Conservation (phyloP, 331 rosid genomes). For the Stylosanthes scabra region DNA sequence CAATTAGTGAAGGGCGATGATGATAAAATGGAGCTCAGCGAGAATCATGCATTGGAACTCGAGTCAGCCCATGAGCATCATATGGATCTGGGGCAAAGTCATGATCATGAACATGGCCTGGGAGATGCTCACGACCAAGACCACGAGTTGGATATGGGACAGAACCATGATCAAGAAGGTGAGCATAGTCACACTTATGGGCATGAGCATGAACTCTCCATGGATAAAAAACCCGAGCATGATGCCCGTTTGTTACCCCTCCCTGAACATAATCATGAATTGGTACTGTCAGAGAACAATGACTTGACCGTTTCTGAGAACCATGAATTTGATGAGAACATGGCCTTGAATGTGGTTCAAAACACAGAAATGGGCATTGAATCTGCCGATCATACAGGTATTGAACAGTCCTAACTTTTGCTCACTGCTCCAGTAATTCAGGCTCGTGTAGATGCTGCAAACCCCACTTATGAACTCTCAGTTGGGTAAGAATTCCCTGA, state of each 20-base stretch:
- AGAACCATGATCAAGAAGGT: conserved; percentile 60
- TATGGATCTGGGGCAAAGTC: conserved; percentile 62
- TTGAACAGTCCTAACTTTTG: conserved; percentile 59
- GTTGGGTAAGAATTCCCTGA: conserved; percentile 96
- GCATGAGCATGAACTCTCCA: conserved; percentile 57
- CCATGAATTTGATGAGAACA: conserved; percentile 80
- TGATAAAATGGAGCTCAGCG: conserved; percentile 64
- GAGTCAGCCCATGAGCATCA: conserved; percentile 67
- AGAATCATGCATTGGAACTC: conserved; percentile 69
- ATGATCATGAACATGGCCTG: conserved; percentile 67
- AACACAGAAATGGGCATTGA: conserved; percentile 78
- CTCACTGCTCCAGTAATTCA: conserved; percentile 58
- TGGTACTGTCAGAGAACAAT: conserved; percentile 70
- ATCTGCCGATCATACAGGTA: conserved; percentile 53
- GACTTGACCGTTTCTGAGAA: conserved; percentile 71
- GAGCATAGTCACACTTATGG: conserved; percentile 64
- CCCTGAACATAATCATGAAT: conserved; percentile 64
- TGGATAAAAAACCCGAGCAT: conserved; percentile 79
- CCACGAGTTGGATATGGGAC: conserved; percentile 46
- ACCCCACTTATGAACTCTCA: conserved; percentile 64
- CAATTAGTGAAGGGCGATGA: conserved; percentile 68
- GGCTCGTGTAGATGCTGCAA: conserved; percentile 57
- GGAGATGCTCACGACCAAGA: conserved; percentile 46
- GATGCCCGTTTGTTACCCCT: conserved; percentile 66
- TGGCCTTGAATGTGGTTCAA: conserved; percentile 68